A percentile compares a stretch with the other conserved stretches of the same genome.
Evolutionary conservation across 352 stramenopile genomes (phyloP).

Genomic region (Peronospora farinosa): DNA sequence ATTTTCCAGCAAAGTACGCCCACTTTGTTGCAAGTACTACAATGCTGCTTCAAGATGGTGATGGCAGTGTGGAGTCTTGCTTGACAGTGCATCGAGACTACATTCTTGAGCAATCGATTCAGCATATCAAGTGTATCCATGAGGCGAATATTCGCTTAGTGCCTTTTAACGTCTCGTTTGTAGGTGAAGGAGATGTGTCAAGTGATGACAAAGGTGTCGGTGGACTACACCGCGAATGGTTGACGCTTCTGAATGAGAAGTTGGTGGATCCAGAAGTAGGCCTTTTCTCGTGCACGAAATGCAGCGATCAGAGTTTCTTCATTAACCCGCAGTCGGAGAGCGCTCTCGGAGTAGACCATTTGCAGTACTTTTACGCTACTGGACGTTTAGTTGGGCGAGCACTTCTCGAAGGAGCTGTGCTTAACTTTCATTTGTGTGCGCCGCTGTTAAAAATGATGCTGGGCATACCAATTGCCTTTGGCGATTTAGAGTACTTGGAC

Average conservation of each 20-base stretch:
- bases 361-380: conserved; percentile 24
- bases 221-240: conserved; percentile 66
- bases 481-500: conserved; percentile 88
- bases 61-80: conserved; percentile 1
- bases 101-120: conserved; percentile 50
- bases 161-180: conserved; percentile 55
- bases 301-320: conserved; percentile 47
- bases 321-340: conserved; percentile 55
- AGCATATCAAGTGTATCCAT: conserved; percentile 38
- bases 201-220: conserved; percentile 49
- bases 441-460: conserved; percentile 97
- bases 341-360: conserved; percentile 39
- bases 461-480: conserved; percentile 89
- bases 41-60: conserved; percentile 13
- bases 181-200: conserved; percentile 42
- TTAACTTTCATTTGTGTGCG: conserved; percentile 90
- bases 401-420: conserved; percentile 87
- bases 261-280: conserved; percentile 32
- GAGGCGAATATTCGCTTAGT: conserved; percentile 23
- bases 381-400: conserved; percentile 53
- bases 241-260: conserved; percentile 39
- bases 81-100: conserved; percentile 32
- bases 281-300: conserved; percentile 53
- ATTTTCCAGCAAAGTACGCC: conserved; percentile 49
- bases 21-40: conserved; percentile 31